These are phyloP conservation scores for Chlorociboria aeruginascens DNA, from an alignment of 495 filamentous ascomycete genomes.

Conservation along the genomic window DNA sequence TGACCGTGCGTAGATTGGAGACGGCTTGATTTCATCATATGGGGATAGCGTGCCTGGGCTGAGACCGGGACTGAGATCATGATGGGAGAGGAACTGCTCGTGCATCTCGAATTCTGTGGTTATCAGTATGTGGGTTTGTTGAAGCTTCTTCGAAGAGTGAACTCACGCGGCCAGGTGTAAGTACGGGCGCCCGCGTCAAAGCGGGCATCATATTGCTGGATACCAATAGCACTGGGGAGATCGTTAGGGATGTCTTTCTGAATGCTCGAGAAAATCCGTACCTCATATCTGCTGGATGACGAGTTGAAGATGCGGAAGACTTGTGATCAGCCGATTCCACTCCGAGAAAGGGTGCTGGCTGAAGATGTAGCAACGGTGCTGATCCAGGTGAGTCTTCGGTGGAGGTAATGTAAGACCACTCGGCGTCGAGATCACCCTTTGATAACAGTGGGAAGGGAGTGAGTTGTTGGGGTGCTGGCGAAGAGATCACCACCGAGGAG, in stretches of 20 bases:
- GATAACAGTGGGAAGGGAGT: conserved; percentile 16
- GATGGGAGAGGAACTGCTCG: conserved; percentile 11
- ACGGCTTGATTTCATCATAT: conserved; percentile 15
- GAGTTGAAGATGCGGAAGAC: conserved; percentile 11
- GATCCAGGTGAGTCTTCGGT: conserved; percentile 9
- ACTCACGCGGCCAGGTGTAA: conserved; percentile 19
- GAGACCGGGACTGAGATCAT: conserved; percentile 11
- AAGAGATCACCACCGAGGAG: conserved; percentile 1
- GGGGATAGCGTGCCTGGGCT: conserved; percentile 8
- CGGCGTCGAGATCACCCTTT: conserved; percentile 11
- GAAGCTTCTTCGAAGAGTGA: background rate
- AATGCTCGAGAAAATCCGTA: background rate
- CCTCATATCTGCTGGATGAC: conserved; percentile 18
- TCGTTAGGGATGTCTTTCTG: conserved; percentile 1
- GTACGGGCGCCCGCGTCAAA: conserved; percentile 15
- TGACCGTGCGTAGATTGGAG: conserved; percentile 17
- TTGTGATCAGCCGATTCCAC: conserved; percentile 1
- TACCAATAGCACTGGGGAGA: conserved; percentile 13
- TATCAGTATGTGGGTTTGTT: background rate
- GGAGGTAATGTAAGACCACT: conserved; percentile 13
- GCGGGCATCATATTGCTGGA: conserved; percentile 18
- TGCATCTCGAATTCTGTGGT: conserved; percentile 14
- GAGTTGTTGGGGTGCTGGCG: conserved; percentile 9
- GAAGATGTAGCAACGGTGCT: conserved; percentile 14
- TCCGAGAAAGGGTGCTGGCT: conserved; percentile 8